These are phyloP conservation scores for Crithidia expoeki DNA, from an alignment of 208 protist genomes.

Conservation along the genomic window DNA sequence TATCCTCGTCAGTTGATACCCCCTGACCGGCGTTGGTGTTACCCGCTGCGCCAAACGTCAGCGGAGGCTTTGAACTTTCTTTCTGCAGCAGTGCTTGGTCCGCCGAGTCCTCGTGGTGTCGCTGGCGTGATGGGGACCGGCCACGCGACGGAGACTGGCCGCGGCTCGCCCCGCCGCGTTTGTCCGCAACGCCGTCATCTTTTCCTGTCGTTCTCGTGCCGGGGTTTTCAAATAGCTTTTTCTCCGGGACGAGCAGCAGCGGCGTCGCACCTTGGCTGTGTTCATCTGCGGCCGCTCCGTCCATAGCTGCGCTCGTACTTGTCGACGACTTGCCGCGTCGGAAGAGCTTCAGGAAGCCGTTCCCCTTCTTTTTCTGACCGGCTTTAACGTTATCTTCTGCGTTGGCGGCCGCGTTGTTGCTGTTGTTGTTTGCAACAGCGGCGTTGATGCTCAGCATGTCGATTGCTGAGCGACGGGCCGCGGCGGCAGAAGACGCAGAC, in stretches of 20 bases:
- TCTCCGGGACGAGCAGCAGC: slow-evolving; percentile 22
- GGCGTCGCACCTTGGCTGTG: not conserved
- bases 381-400: not conserved
- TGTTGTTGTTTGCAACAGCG: not conserved
- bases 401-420: not conserved
- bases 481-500: not conserved
- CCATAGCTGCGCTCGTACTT: not conserved
- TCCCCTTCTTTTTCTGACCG: slow-evolving; percentile 16
- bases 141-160: not conserved
- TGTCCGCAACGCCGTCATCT: slow-evolving; percentile 6
- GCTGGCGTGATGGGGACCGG: not conserved
- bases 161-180: not conserved
- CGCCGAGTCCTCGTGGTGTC: not conserved
- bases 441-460: not conserved
- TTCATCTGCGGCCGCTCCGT: not conserved
- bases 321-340: slow-evolving; percentile 24
- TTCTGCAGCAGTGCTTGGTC: not conserved
- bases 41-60: not conserved
- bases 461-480: not conserved
- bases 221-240: slow-evolving; percentile 7
- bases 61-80: not conserved
- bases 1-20: not conserved
- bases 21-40: not conserved
- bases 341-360: slow-evolving; percentile 22
- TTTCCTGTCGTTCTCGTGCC: not conserved